Percentiles rank a stretch among this genome's conserved stretches.
phyloP scores from a whole-genome alignment of 1,284 basidiomycete genomes.

The Puccinia hordei region DNA sequence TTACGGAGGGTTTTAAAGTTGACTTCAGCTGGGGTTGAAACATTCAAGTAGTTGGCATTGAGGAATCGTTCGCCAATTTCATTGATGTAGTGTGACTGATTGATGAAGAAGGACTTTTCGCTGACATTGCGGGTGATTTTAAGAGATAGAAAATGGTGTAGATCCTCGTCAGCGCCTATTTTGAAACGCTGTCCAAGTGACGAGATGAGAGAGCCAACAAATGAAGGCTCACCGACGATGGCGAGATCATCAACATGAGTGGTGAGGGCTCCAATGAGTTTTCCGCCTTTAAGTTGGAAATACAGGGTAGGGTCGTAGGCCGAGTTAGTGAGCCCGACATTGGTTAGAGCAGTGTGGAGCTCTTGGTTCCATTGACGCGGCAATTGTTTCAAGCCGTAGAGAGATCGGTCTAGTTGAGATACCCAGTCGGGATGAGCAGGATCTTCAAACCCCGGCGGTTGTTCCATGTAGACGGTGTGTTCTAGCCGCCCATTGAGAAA shows the following conservation, averaged over 20 bases:
- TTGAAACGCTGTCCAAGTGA: no score
- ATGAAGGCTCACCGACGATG: not conserved
- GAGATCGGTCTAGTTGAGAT: not conserved
- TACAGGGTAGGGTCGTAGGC: not conserved
- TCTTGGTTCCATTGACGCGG: not conserved
- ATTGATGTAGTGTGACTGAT: not conserved
- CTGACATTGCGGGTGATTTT: no score
- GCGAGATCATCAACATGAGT: constrained; percentile 14
- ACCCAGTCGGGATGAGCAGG: not conserved
- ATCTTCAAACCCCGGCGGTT: not conserved
- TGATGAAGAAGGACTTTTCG: no score
- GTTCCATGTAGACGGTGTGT: not conserved
- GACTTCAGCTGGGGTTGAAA: not conserved
- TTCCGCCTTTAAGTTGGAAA: not conserved
- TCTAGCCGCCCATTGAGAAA: not conserved
- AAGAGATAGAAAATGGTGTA: not conserved
- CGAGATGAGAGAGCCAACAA: not conserved
- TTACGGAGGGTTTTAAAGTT: not conserved
- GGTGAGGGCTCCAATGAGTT: not conserved
- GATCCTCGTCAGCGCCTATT: no score
- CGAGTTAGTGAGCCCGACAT: not conserved
- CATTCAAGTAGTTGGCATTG: no score
- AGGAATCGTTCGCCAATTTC: not conserved
- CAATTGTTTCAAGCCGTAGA: not conserved
- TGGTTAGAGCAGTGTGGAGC: not conserved